Evolutionary conservation across 1,139 yeast species (phyloP).

Genomic region (Ogataea hybrid): DNA sequence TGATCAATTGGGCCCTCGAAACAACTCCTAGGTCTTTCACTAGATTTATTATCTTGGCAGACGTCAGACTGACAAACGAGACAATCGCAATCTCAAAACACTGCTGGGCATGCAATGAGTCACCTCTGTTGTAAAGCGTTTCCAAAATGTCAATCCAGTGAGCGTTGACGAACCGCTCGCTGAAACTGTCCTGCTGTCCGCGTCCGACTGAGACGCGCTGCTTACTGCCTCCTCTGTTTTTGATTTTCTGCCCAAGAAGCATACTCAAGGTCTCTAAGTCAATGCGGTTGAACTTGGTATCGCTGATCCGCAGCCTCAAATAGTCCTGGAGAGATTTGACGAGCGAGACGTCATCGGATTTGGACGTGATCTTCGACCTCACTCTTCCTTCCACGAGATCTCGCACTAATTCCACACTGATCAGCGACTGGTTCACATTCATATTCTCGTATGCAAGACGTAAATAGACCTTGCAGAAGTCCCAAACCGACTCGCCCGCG

Average conservation of each 20-base stretch:
- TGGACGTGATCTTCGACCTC: slow-evolving; percentile 47
- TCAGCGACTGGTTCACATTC: slow-evolving; percentile 30
- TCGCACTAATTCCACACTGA: slow-evolving; percentile 47
- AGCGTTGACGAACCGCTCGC: slow-evolving; percentile 50
- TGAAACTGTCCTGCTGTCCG: slow-evolving; percentile 35
- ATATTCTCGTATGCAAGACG: slow-evolving; percentile 29
- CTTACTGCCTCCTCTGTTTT: slow-evolving; percentile 13
- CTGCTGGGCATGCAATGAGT: slow-evolving; percentile 45
- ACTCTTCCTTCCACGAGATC: slow-evolving; percentile 53
- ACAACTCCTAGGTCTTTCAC: slow-evolving; percentile 44
- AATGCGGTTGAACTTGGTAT: slow-evolving; percentile 41
- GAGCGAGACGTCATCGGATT: slow-evolving; percentile 49
- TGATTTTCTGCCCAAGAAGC: slow-evolving; percentile 36
- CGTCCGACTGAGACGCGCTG: slow-evolving; percentile 2
- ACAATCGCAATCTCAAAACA: slow-evolving; percentile 51
- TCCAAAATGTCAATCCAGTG: slow-evolving; percentile 62
- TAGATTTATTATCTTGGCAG: slow-evolving; percentile 41
- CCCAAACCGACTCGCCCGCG: slow-evolving; percentile 61
- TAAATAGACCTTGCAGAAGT: slow-evolving; percentile 54
- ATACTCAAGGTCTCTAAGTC: slow-evolving; percentile 45
- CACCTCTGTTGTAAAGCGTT: slow-evolving; percentile 53
- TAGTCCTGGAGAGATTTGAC: slow-evolving; percentile 45
- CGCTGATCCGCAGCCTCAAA: slow-evolving; percentile 42
- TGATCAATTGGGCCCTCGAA: slow-evolving; percentile 38
- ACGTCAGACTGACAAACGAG: slow-evolving; percentile 50